Percentiles rank a stretch among this genome's conserved stretches.
These are phyloP conservation scores for Eucalyptus cloeziana DNA, from an alignment of 345 rosid species.

Conservation along the genomic window DNA sequence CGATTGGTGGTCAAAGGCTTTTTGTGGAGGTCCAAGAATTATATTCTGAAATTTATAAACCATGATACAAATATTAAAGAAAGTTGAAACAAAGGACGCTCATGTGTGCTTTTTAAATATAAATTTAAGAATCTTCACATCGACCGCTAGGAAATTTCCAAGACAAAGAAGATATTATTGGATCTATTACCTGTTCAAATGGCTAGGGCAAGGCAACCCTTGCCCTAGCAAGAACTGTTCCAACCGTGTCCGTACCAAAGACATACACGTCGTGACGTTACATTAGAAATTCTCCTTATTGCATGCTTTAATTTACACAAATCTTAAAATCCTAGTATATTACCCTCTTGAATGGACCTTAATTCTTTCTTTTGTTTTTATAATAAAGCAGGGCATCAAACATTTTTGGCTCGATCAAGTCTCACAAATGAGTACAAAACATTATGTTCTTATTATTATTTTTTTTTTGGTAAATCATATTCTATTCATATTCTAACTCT, in stretches of 20 bases:
- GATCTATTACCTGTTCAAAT: neutral
- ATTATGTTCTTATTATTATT: too few relatives aligned
- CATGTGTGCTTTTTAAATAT: neutral
- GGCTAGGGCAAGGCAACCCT: neutral
- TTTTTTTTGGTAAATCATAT: too few relatives aligned
- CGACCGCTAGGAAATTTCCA: neutral
- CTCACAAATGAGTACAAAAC: neutral
- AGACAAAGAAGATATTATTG: neutral
- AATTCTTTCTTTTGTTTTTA: neutral
- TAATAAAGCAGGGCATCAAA: neutral
- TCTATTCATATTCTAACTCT: too few relatives aligned
- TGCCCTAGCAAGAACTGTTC: neutral
- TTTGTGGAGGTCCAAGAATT: neutral
- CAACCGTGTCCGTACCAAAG: neutral
- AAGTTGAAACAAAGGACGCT: neutral
- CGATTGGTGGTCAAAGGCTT: neutral
- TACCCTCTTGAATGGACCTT: neutral
- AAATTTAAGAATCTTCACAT: neutral
- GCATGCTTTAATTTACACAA: neutral
- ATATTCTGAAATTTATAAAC: neutral
- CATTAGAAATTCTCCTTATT: neutral
- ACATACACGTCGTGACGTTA: neutral
- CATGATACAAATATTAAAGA: neutral
- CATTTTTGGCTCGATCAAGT: neutral
- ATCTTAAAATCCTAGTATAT: neutral